A percentile compares a stretch with the other conserved stretches of the same genome.
Conservation (phyloP, 2,329 filamentous ascomycete genomes). For the Exophiala dermatitidis region DNA sequence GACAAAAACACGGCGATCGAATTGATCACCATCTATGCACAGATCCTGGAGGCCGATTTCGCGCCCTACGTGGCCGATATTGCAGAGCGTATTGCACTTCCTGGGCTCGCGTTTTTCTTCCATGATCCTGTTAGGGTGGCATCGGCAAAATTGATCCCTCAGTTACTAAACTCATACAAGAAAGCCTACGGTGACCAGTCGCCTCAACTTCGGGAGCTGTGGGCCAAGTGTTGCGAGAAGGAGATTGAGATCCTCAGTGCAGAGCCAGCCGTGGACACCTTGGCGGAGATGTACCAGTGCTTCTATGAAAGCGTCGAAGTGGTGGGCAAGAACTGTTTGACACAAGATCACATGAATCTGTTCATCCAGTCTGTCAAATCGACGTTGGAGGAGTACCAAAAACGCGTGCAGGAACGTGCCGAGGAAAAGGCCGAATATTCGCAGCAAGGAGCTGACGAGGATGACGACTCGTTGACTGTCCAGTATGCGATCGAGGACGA, state of each 20-base stretch:
- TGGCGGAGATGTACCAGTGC: conserved; percentile 99
- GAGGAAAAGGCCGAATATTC: conserved; percentile 79
- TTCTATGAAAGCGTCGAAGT: conserved; percentile 98
- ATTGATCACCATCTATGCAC: conserved; percentile 91
- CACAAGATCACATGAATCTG: conserved; percentile 66
- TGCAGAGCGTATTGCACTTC: conserved; percentile 92
- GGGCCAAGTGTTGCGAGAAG: conserved; percentile 79
- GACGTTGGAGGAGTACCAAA: conserved; percentile 86
- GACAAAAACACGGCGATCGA: conserved; percentile 99
- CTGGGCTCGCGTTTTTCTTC: conserved; percentile 96
- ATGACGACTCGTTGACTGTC: conserved; percentile 80
- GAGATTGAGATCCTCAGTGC: conserved; percentile 87
- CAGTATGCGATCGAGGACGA: conserved; percentile 94
- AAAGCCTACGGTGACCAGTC: conserved; percentile 79
- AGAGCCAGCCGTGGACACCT: conserved; percentile 89
- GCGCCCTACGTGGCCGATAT: conserved; percentile 86
- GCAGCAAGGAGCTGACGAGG: conserved; percentile 80
- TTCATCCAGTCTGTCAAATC: conserved; percentile 84
- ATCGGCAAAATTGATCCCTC: conserved; percentile 88
- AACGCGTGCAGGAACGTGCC: conserved; percentile 71
- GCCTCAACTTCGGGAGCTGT: conserved; percentile 70
- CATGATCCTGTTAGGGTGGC: conserved; percentile 94
- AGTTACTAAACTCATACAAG: conserved; percentile 89
- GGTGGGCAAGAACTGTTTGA: conserved; percentile 76
- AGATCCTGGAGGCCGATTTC: conserved; percentile 87